Conservation (phyloP, 495 filamentous ascomycete genomes). For the Penicillium pancosmium region DNA sequence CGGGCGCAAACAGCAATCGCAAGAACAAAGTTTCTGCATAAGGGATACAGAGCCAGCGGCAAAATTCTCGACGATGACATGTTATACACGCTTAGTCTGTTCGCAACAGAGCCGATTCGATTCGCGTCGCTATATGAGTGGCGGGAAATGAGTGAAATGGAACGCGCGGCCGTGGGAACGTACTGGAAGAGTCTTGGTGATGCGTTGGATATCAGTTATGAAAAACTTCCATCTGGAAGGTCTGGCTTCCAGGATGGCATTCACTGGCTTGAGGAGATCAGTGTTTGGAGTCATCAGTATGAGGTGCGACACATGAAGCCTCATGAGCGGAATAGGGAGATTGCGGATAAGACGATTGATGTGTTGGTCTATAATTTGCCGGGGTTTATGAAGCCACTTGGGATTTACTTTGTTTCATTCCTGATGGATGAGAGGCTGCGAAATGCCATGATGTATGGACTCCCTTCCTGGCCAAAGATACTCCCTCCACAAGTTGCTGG, state of each 20-base stretch:
- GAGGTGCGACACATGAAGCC: constrained; percentile 62
- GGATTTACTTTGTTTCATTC: constrained; percentile 48
- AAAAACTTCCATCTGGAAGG: constrained; percentile 32
- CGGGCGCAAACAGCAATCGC: constrained; percentile 57
- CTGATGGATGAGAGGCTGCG: constrained; percentile 64
- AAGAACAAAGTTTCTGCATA: constrained; percentile 69
- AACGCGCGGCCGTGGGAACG: constrained; percentile 61
- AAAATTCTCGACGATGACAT: constrained; percentile 65
- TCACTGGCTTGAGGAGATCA: constrained; percentile 62
- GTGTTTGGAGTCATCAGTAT: constrained; percentile 56
- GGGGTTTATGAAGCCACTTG: constrained; percentile 46
- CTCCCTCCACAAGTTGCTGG: no score
- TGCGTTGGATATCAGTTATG: constrained; percentile 59
- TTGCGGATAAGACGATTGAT: constrained; percentile 58
- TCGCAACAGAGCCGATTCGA: constrained; percentile 58
- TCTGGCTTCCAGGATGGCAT: constrained; percentile 58
- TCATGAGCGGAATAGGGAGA: constrained; percentile 48
- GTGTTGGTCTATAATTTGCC: constrained; percentile 62
- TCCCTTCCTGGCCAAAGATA: neutral
- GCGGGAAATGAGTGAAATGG: constrained; percentile 62
- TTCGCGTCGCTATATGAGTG: constrained; percentile 62
- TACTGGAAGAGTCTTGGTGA: constrained; percentile 68
- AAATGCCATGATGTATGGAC: constrained; percentile 60
- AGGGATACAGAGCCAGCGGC: constrained; percentile 55
- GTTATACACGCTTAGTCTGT: constrained; percentile 66